phyloP scores from a whole-genome alignment of 805 yeast species.

The Pichia cephalocereana region DNA sequence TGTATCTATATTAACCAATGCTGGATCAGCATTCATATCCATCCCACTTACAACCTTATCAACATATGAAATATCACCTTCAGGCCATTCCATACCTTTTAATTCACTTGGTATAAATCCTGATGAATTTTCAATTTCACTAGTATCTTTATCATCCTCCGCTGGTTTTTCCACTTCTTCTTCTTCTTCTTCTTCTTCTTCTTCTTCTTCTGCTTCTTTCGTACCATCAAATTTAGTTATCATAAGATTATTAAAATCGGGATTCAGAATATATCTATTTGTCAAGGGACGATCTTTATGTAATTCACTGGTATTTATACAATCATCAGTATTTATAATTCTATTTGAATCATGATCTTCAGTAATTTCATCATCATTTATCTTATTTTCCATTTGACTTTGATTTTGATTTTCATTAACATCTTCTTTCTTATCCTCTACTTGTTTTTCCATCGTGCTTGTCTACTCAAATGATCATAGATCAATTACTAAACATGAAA shows the following conservation, averaged over 20 bases:
- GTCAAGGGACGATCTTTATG: background rate
- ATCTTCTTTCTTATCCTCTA: no score
- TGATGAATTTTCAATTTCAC: background rate
- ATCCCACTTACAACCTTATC: background rate
- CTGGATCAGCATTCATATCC: background rate
- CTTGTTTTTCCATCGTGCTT: background rate
- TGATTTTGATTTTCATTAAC: no score
- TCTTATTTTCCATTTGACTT: no score
- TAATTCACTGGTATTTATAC: background rate
- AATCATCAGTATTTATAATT: background rate
- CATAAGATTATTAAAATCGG: background rate
- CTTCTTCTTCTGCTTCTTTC: no score
- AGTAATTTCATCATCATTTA: no score
- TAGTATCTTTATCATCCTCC: no score
- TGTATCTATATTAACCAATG: slow-evolving; percentile 17
- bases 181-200: no score
- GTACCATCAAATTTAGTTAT: background rate
- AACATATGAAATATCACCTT: slow-evolving; percentile 1
- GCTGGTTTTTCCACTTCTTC: no score
- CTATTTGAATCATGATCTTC: background rate
- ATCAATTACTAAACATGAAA: no score
- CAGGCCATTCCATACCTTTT: slow-evolving; percentile 19
- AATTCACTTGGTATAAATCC: slow-evolving; percentile 15
- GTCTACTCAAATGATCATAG: no score
- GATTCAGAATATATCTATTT: background rate